Evolutionary conservation across 352 stramenopile species (phyloP), one percentile per base, ranked within the genome.

Genomic region (Aphanomyces cochlioides): DNA sequence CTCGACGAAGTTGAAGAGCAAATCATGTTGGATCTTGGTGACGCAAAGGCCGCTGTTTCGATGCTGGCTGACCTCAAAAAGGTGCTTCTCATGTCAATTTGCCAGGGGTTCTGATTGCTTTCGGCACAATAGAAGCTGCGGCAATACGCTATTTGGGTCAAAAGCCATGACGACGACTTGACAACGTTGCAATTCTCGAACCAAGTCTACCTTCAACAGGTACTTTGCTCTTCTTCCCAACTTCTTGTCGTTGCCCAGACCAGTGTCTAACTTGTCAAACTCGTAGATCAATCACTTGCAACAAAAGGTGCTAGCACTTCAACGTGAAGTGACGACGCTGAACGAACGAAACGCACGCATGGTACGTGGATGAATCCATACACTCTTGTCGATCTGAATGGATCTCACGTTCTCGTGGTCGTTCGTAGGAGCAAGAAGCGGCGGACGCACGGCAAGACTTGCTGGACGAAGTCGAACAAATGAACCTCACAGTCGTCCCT

Each of bases 241-340:
- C 53, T 7, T 28, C 28, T 28, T 28, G 17, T 50, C 10, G 43
- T n/a, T 50, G 43, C 10, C 10, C 10, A n/a, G n/a, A n/a, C n/a
- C n/a, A 50, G 17, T n/a, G 43, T 12, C 10, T 50, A 41, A 8
- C 56, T 43, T 63, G 7, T 17, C 57, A 6, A 7, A 6, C 7
- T 37, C 50, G 56, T 50, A 67, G 59, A 67, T 67, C 59, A 67
- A 67, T 45, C 36, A 67, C 15, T 34, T 67, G 39, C 59, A 67
- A 34, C 59, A 67, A 67, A 67, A 67, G 59, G 4, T 56, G 17
- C 19, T 56, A 8, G 59, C 59, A 1, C 19, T 37, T 17, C 39
- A 67, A 19, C 8, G 13, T 19, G 59, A 67, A 39, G 38, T 56
- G n/a, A 13, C 40, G n/a, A 28, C 39, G 4, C 17, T 50, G 4